Percentiles rank a stretch among this genome's conserved stretches.
phyloP scores from a whole-genome alignment of 306 rosid species.

The Dalbergia cochinchinensis region DNA sequence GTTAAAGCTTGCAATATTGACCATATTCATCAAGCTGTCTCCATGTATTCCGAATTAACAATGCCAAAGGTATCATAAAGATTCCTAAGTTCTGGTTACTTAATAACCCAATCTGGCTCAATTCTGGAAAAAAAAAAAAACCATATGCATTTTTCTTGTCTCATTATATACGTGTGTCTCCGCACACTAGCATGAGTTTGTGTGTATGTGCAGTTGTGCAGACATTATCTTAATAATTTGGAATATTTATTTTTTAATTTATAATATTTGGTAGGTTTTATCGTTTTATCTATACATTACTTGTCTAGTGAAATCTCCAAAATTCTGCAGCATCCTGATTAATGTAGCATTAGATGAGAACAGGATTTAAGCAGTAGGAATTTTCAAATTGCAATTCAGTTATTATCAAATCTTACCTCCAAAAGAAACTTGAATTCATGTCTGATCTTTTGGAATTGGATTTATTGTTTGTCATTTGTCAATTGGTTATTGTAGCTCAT shows the following conservation, averaged over 20 bases:
- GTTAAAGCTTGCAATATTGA: slow-evolving; percentile 16
- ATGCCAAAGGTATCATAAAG: not conserved
- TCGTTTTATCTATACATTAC: slow-evolving; percentile 11
- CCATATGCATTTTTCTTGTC: not conserved
- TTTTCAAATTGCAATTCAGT: slow-evolving; percentile 5
- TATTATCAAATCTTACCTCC: not conserved
- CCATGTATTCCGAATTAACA: slow-evolving; percentile 11
- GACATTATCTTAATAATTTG: not conserved
- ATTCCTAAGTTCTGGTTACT: not conserved
- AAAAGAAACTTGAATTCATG: not conserved
- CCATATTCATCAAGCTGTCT: slow-evolving; percentile 9
- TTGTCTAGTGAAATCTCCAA: not conserved
- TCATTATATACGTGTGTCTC: no score
- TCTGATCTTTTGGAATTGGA: not conserved
- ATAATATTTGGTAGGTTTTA: not conserved
- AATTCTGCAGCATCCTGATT: not conserved
- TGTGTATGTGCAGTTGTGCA: not conserved
- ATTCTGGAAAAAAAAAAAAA: not conserved
- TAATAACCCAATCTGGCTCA: not conserved
- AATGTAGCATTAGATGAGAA: slow-evolving; percentile 6
- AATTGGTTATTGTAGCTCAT: slow-evolving; percentile 36
- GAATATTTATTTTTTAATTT: not conserved
- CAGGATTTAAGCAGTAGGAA: not conserved
- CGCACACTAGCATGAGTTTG: no score
- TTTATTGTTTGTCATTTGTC: slow-evolving; percentile 30